A percentile compares a stretch with the other conserved stretches of the same genome.
Evolutionary conservation across 768 basidiomycete species (phyloP).

Genomic region (Leccinum longicurvipes): DNA sequence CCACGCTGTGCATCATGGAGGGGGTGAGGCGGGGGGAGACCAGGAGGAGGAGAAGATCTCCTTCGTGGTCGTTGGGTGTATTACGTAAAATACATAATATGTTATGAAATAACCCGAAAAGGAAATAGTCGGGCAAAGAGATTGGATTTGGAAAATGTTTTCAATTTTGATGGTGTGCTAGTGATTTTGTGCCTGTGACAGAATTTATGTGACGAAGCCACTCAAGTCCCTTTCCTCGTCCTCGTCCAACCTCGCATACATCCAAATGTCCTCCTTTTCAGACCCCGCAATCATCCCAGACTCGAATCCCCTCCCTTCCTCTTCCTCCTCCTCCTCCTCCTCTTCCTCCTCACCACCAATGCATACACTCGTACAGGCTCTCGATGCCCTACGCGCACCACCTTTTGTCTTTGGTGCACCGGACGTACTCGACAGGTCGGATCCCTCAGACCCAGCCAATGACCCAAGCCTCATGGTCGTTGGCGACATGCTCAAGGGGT

Average conservation of each 20-base stretch:
- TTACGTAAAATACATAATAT: conserved; percentile 20
- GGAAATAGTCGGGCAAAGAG: conserved; percentile 18
- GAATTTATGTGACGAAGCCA: conserved; percentile 27
- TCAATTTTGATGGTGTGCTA: conserved; percentile 26
- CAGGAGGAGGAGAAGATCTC: too few relatives aligned
- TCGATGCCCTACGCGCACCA: not conserved
- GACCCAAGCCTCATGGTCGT: conserved; percentile 50
- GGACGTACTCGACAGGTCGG: conserved; percentile 20
- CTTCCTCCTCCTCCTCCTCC: conserved; percentile 15
- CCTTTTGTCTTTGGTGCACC: conserved; percentile 25
- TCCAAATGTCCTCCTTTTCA: not conserved
- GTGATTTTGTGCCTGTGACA: conserved; percentile 35
- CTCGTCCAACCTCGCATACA: not conserved
- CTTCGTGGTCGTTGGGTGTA: conserved; percentile 10
- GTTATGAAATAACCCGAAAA: conserved; percentile 13
- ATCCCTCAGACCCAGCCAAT: conserved; percentile 30
- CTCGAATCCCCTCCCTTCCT: conserved; percentile 25
- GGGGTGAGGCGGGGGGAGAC: conserved; percentile 22
- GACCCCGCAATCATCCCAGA: not conserved
- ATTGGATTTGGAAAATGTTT: conserved; percentile 25
- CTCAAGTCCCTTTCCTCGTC: not conserved
- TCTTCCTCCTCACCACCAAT: conserved; percentile 29
- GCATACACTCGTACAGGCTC: not conserved
- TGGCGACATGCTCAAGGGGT: conserved; percentile 54
- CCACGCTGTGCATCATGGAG: conserved; percentile 25